phyloP scores from a whole-genome alignment of 306 rosid genomes.

The Quercus mongolica region DNA sequence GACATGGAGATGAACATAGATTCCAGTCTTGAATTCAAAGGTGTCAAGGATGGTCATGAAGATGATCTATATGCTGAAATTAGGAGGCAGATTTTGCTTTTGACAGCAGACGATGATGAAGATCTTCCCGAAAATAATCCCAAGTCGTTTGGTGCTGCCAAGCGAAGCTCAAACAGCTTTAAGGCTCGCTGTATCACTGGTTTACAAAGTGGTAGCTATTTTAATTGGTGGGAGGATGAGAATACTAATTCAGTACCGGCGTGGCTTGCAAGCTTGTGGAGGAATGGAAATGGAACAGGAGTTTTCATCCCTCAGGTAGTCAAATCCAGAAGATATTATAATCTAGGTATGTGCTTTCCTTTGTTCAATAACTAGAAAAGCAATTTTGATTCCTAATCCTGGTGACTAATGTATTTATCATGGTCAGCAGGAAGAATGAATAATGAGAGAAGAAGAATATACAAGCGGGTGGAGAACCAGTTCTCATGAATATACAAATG shows the following conservation, averaged over 20 bases:
- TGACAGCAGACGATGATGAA: conserved; percentile 51
- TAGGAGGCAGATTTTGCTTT: conserved; percentile 55
- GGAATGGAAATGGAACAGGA: conserved; percentile 33
- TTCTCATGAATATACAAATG: conserved; percentile 14
- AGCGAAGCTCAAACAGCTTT: conserved; percentile 1
- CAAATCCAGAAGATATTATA: conserved; percentile 27
- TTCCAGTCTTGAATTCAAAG: conserved; percentile 26
- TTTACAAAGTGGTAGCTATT: not conserved
- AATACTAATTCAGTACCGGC: conserved; percentile 27
- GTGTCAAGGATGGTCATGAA: conserved; percentile 33
- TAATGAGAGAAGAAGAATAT: conserved; percentile 3
- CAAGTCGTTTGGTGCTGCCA: not conserved
- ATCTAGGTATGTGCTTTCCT: conserved; percentile 27
- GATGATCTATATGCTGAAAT: conserved; percentile 64
- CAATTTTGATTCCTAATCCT: not conserved
- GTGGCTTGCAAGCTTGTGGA: conserved; percentile 49
- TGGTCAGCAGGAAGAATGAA: not conserved
- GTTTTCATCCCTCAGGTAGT: conserved; percentile 67
- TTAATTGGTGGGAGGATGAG: conserved; percentile 34
- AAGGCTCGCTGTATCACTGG: not conserved
- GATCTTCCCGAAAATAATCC: conserved; percentile 5
- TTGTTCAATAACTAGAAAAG: not conserved
- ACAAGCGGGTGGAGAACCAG: conserved; percentile 37
- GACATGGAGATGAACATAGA: conserved; percentile 29
- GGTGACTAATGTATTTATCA: not conserved